A percentile compares a stretch with the other conserved stretches of the same genome.
phyloP scores from a whole-genome alignment of 2,329 filamentous ascomycete species.

The Monosporascus ibericus region DNA sequence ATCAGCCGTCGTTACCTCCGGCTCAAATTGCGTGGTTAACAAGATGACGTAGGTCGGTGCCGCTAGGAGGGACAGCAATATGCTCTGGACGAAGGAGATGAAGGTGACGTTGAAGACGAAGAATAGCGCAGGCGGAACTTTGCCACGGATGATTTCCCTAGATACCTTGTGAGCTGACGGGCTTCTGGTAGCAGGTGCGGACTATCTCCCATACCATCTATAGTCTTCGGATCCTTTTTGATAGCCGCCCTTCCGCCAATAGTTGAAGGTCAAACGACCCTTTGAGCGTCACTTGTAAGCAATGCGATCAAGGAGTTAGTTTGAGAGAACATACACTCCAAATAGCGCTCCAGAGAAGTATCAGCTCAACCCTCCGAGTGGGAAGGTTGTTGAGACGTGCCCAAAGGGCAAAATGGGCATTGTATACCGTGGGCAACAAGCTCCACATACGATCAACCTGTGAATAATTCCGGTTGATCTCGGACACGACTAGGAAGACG shows the following conservation, averaged over 20 bases:
- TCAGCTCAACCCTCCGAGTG: constrained; percentile 64
- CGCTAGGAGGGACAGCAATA: constrained; percentile 72
- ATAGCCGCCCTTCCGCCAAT: constrained; percentile 94
- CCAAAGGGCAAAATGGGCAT: constrained; percentile 79
- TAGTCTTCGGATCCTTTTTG: constrained; percentile 88
- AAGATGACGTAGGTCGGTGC: constrained; percentile 78
- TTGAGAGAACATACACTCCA: constrained; percentile 64
- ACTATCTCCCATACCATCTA: constrained; percentile 54
- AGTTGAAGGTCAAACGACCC: constrained; percentile 87
- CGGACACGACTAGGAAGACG: constrained; percentile 69
- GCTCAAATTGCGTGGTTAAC: constrained; percentile 60
- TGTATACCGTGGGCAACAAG: constrained; percentile 79
- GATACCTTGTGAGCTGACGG: constrained; percentile 13
- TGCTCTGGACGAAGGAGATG: constrained; percentile 76
- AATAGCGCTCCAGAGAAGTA: constrained; percentile 61
- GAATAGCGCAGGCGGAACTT: constrained; percentile 60
- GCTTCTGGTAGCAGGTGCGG: background rate
- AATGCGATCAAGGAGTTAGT: background rate
- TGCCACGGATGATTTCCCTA: constrained; percentile 64
- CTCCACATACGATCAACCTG: constrained; percentile 94
- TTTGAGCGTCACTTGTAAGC: constrained; percentile 24
- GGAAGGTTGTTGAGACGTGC: constrained; percentile 67
- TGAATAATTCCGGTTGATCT: constrained; percentile 91
- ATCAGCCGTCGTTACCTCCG: constrained; percentile 38
- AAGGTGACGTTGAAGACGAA: constrained; percentile 85